A percentile compares a stretch with the other conserved stretches of the same genome.
These are phyloP conservation scores for Quercus tomentella DNA, from an alignment of 331 rosid species.

Conservation along the genomic window DNA sequence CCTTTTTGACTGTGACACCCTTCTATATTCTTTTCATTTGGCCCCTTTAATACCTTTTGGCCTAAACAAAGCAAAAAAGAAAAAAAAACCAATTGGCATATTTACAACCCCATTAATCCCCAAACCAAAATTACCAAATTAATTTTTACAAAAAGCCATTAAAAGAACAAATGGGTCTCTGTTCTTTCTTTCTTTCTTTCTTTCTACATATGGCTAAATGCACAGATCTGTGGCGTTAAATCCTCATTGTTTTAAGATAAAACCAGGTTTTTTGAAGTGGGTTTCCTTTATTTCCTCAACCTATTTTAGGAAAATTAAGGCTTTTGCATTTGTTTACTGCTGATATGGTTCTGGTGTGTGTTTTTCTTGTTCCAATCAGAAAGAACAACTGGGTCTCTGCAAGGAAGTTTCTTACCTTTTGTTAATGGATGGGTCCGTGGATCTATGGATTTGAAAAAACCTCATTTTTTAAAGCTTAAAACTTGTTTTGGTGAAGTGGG, in stretches of 20 bases:
- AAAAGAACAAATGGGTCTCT: background rate
- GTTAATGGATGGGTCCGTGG: background rate
- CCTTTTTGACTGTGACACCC: background rate
- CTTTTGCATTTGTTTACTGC: constrained; percentile 12
- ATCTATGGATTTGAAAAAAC: background rate
- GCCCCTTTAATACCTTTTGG: background rate
- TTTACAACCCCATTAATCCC: constrained; percentile 4
- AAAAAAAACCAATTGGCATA: constrained; percentile 9
- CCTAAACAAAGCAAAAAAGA: constrained; percentile 12
- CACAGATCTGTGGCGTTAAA: constrained; percentile 14
- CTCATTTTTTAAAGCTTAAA: constrained; percentile 8
- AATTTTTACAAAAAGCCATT: background rate
- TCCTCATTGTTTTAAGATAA: constrained; percentile 1
- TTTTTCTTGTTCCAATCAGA: constrained; percentile 6
- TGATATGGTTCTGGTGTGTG: constrained; percentile 13
- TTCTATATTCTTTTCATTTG: background rate
- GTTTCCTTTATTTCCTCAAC: constrained; percentile 8
- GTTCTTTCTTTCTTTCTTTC: constrained; percentile 4
- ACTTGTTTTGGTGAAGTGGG: background rate
- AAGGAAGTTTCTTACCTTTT: constrained; percentile 10
- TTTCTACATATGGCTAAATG: constrained; percentile 2
- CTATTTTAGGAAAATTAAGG: constrained; percentile 6
- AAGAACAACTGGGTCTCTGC: constrained; percentile 8
- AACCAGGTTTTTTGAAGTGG: constrained; percentile 8
- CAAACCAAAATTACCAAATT: constrained; percentile 13